phyloP scores from a whole-genome alignment of 805 yeast species.

The Lachancea dasiensis region DNA sequence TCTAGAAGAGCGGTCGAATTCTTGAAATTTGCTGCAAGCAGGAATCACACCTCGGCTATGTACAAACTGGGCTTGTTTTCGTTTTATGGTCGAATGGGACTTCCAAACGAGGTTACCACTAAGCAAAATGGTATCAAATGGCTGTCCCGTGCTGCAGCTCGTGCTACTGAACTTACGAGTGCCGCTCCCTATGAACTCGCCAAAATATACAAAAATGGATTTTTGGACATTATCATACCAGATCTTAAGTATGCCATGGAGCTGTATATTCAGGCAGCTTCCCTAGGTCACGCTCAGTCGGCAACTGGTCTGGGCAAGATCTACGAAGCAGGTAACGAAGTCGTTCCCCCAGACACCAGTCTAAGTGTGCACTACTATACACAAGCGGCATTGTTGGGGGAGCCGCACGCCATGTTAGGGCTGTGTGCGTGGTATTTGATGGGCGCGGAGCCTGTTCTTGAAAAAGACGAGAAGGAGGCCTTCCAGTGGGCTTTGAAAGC shows the following conservation, averaged over 20 bases:
- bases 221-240: slow-evolving; percentile 76
- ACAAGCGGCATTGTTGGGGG: slow-evolving; percentile 83
- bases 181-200: slow-evolving; percentile 96
- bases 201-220: slow-evolving; percentile 76
- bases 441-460: slow-evolving; percentile 80
- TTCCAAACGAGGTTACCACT: slow-evolving; percentile 57
- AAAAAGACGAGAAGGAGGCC: slow-evolving; percentile 75
- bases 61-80: slow-evolving; percentile 84
- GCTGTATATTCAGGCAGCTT: slow-evolving; percentile 81
- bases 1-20: slow-evolving; percentile 80
- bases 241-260: slow-evolving; percentile 82
- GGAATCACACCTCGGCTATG: slow-evolving; percentile 96
- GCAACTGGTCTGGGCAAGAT: slow-evolving; percentile 74
- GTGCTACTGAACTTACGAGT: slow-evolving; percentile 75
- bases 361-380: slow-evolving; percentile 89
- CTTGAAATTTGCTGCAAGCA: slow-evolving; percentile 78
- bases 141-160: slow-evolving; percentile 80
- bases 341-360: slow-evolving; percentile 71
- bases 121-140: slow-evolving; percentile 88
- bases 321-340: slow-evolving; percentile 67
- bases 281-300: slow-evolving; percentile 76
- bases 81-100: slow-evolving; percentile 79
- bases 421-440: slow-evolving; percentile 95
- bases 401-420: slow-evolving; percentile 84
- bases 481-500: slow-evolving; percentile 93